phyloP scores from a whole-genome alignment of 495 filamentous ascomycete species.

The Chaetomidium leptoderma region DNA sequence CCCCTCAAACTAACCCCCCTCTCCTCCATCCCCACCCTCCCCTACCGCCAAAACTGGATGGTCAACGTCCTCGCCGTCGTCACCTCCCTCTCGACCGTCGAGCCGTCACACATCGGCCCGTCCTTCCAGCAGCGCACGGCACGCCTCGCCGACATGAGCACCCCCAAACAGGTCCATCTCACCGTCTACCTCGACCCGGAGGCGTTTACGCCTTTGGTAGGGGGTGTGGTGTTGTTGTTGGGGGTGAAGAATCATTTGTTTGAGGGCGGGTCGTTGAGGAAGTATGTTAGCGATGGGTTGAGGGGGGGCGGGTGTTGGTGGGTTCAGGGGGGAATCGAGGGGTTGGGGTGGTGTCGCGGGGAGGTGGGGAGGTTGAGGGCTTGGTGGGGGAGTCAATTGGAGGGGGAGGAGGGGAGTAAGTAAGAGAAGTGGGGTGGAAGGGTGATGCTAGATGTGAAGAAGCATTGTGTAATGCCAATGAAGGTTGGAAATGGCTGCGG shows the following conservation, averaged over 20 bases:
- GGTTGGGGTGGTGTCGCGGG: constrained; percentile 40
- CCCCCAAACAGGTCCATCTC: constrained; percentile 40
- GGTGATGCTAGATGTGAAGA: not conserved
- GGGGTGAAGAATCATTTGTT: constrained; percentile 48
- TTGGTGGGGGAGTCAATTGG: constrained; percentile 40
- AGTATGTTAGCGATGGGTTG: constrained; percentile 41
- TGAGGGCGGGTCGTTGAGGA: constrained; percentile 46
- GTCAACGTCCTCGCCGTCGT: constrained; percentile 44
- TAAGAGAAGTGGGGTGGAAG: not conserved
- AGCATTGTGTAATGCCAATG: too few relatives aligned
- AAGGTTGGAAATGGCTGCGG: too few relatives aligned
- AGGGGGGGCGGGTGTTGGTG: constrained; percentile 38
- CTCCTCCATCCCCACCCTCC: constrained; percentile 39
- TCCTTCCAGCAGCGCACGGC: constrained; percentile 41
- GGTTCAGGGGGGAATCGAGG: constrained; percentile 32
- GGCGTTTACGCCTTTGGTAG: constrained; percentile 35
- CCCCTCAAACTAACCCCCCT: constrained; percentile 42
- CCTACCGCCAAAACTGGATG: constrained; percentile 49
- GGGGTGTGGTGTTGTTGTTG: constrained; percentile 40
- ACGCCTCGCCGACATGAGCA: constrained; percentile 40
- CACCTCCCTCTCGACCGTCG: constrained; percentile 36
- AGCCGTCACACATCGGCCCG: constrained; percentile 35
- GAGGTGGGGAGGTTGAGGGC: constrained; percentile 34
- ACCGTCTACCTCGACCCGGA: constrained; percentile 46
- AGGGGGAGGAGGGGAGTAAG: not conserved